Percentiles rank a stretch among this genome's conserved stretches.
These are phyloP conservation scores for Trichophyton equinum DNA, from an alignment of 2,329 filamentous ascomycete species.

Conservation along the genomic window DNA sequence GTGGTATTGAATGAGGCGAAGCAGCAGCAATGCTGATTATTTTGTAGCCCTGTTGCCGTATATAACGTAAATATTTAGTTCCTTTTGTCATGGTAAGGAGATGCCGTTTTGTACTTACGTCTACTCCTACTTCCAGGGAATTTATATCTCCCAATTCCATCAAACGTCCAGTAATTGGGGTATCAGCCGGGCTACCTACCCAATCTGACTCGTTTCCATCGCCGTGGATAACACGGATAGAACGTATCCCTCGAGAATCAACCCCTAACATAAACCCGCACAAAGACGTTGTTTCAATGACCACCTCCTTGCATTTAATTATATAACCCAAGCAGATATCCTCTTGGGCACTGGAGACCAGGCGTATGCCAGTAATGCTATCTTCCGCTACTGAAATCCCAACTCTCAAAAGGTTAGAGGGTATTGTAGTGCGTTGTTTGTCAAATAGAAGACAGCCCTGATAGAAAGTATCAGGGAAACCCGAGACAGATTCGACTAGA, in stretches of 20 bases:
- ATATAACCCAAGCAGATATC: background rate
- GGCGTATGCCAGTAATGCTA: background rate
- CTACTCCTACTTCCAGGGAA: background rate
- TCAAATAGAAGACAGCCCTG: background rate
- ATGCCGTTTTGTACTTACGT: background rate
- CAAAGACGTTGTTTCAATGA: background rate
- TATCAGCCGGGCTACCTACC: background rate
- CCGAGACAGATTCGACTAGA: background rate
- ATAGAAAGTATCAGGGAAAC: background rate
- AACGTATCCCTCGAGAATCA: background rate
- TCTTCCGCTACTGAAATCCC: background rate
- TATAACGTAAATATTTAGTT: background rate
- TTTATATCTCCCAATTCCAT: background rate
- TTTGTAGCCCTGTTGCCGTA: background rate
- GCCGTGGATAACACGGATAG: background rate
- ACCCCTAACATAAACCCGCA: background rate
- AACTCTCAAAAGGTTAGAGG: background rate
- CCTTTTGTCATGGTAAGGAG: background rate
- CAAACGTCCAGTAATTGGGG: background rate
- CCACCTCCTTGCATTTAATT: background rate
- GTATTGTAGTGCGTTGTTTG: background rate
- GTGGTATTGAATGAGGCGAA: background rate
- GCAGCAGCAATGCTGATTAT: background rate
- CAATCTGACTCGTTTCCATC: background rate
- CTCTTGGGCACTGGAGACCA: background rate